Evolutionary conservation across 306 rosid species (phyloP).

Genomic region (Rosa multiflora): DNA sequence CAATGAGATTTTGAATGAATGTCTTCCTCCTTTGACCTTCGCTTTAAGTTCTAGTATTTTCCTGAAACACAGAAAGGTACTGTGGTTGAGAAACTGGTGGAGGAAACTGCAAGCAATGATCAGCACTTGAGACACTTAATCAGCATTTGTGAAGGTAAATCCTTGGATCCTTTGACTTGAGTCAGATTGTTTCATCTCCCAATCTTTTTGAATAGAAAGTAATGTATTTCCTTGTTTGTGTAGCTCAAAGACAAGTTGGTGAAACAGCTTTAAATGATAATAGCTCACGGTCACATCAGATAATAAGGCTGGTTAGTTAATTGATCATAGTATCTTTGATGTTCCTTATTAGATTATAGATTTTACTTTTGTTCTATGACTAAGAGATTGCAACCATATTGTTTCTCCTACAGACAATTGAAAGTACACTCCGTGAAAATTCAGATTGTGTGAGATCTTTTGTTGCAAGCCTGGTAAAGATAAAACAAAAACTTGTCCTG

Average conservation of each 20-base stretch:
- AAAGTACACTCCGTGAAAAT: constrained; percentile 86
- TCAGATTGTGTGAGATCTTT: constrained; percentile 84
- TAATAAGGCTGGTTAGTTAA: constrained; percentile 82
- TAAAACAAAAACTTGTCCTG: neutral
- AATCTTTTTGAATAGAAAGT: neutral
- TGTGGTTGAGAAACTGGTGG: constrained; percentile 91
- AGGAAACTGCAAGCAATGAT: constrained; percentile 88
- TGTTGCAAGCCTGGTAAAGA: constrained; percentile 90
- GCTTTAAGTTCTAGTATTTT: constrained; percentile 26
- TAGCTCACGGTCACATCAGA: constrained; percentile 98
- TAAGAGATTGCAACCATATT: constrained; percentile 9
- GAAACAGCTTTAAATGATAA: constrained; percentile 96
- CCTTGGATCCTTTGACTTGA: constrained; percentile 10
- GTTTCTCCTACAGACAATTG: constrained; percentile 62
- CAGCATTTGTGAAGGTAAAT: constrained; percentile 89
- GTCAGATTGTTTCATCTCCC: constrained; percentile 1
- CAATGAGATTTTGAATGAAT: neutral
- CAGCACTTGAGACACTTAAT: constrained; percentile 86
- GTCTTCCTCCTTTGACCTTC: neutral
- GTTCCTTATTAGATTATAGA: neutral
- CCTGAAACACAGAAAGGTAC: constrained; percentile 80
- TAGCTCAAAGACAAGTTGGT: constrained; percentile 99
- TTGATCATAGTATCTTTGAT: constrained; percentile 10
- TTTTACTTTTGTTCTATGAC: constrained; percentile 8
- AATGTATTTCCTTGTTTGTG: constrained; percentile 23